Evolutionary conservation across 2,329 filamentous ascomycete species (phyloP).

Genomic region (Monosporascus sp.): DNA sequence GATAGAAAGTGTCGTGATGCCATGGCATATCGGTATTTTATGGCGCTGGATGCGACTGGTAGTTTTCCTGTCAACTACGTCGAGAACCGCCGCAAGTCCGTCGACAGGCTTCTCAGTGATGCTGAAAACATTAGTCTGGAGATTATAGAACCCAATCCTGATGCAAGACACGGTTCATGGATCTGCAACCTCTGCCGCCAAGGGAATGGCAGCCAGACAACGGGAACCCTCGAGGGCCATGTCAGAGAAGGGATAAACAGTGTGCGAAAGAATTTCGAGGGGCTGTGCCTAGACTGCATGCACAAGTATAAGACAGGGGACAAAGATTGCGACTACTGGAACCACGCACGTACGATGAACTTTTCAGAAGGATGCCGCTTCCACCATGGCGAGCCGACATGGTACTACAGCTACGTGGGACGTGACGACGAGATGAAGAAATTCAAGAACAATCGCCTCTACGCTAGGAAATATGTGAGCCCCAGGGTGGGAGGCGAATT

Average conservation of each 20-base stretch:
- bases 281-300: neutral
- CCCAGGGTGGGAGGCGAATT: too few relatives aligned
- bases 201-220: neutral
- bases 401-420: too few relatives aligned
- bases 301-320: neutral
- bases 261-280: too few relatives aligned
- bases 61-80: neutral
- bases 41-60: neutral
- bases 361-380: too few relatives aligned
- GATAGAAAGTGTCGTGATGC: neutral
- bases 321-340: slow-evolving; percentile 2
- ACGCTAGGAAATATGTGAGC: too few relatives aligned
- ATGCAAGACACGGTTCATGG: too few relatives aligned
- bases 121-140: neutral
- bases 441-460: too few relatives aligned
- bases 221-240: neutral
- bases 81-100: neutral
- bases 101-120: neutral
- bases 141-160: too few relatives aligned
- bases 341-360: neutral
- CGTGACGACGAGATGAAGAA: too few relatives aligned
- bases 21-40: neutral
- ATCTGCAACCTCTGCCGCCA: too few relatives aligned
- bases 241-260: too few relatives aligned
- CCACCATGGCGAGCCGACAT: too few relatives aligned